Base-by-base conservation (phyloP, 352 stramenopile genomes). In the Globisporangium middletonii region DNA sequence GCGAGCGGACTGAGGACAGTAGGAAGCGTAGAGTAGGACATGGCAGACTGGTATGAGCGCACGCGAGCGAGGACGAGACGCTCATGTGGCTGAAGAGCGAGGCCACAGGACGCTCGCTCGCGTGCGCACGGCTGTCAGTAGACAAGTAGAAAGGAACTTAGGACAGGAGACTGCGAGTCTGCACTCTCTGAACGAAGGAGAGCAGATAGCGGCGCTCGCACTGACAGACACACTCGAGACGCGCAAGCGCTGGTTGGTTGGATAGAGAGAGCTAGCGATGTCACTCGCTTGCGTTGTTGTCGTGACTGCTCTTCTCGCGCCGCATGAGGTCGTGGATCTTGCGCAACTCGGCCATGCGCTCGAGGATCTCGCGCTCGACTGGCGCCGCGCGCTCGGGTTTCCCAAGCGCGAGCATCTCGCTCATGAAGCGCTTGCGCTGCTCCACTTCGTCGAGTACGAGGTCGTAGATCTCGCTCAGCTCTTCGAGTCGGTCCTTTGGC, bases 401-500 rank as follows among this genome's bases (percentile, higher is more conserved):
- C 0, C 73, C 77, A 1, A 92, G 51, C 23, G 74, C 50, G 4
- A 84, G 62, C 77, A 90, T 89, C 52, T 93, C 79, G 4, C 68
- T 63, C 53, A 81, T 77, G 63, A 85, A 91, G 33, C 53, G 68
- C 61, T 86, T 89, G 49, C 79, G 77, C 0, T 66, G 65, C 42
- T 91, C 83, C 13, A 93, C 62, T 47, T 93, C 83, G 6, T 64
- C 59, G 9, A 86, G 48, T 3, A 91, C 79, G 11, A 66, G 61
- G 26, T 83, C 71, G 61, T 89, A 87, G 3, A 93, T 47, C 11
- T 84, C 76, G 23, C 89, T 64, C 12, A 93, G 73, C 38, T 93
- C 69, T 16, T 76, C 58, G 30, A 87, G 23, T 2, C 70, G 65
- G 23, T 66, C 60, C 37, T 86, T 87, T 0, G 57, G 16, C 16